phyloP scores from a whole-genome alignment of 805 yeast species.

The Groenewaldozyma tartarivorans region DNA sequence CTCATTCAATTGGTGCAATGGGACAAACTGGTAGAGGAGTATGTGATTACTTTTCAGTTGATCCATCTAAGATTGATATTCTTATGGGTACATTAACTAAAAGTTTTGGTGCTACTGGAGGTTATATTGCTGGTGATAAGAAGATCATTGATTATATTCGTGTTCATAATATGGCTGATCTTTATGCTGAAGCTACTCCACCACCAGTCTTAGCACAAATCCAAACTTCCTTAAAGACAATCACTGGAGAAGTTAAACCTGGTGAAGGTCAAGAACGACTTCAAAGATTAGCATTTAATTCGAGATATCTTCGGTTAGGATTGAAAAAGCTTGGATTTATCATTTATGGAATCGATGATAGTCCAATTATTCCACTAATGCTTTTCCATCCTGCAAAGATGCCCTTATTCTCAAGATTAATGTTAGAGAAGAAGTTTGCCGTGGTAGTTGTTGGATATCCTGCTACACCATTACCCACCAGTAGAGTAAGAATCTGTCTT shows the following conservation, averaged over 20 bases:
- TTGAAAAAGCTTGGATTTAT: constrained; percentile 88
- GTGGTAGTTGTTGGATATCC: constrained; percentile 97
- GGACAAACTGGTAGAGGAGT: constrained; percentile 93
- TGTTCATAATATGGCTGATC: constrained; percentile 59
- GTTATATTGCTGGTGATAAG: constrained; percentile 77
- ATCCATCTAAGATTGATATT: constrained; percentile 69
- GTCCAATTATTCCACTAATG: constrained; percentile 88
- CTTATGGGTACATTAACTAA: constrained; percentile 97
- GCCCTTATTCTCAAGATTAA: constrained; percentile 82
- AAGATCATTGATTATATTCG: constrained; percentile 65
- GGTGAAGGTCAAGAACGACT: constrained; percentile 91
- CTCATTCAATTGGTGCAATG: constrained; percentile 98
- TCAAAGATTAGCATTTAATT: constrained; percentile 89
- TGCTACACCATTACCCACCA: constrained; percentile 84
- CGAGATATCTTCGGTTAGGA: constrained; percentile 86
- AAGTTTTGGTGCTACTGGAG: constrained; percentile 98
- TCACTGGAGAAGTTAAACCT: constrained; percentile 74
- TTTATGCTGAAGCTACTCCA: constrained; percentile 78
- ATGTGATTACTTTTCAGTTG: constrained; percentile 82
- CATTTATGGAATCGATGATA: constrained; percentile 90
- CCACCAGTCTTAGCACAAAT: constrained; percentile 90
- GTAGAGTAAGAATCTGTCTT: constrained; percentile 89
- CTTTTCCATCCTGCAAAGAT: constrained; percentile 86
- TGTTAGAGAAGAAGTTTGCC: constrained; percentile 74
- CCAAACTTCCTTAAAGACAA: constrained; percentile 64